Conservation (phyloP, 1,284 basidiomycete species). For the Ustilago vetiveriae region DNA sequence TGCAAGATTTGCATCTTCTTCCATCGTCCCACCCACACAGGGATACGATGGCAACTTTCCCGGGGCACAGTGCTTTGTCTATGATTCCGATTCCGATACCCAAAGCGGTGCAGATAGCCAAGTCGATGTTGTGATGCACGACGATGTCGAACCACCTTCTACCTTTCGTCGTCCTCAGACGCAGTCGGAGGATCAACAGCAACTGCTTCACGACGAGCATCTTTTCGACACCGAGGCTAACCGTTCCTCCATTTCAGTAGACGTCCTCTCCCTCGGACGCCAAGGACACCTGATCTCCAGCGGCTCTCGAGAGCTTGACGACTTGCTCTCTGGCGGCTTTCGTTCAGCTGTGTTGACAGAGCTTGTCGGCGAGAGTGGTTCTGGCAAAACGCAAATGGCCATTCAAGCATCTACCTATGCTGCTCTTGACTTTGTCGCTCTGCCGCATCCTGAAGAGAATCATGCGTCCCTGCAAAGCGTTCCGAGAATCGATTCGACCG, state of each 20-base stretch:
- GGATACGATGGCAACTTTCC: constrained; percentile 45
- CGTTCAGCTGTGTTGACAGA: constrained; percentile 44
- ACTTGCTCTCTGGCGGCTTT: constrained; percentile 45
- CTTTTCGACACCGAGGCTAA: neutral
- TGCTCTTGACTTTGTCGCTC: constrained; percentile 31
- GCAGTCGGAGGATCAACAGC: no score
- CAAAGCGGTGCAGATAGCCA: constrained; percentile 5
- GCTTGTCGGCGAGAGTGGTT: constrained; percentile 57
- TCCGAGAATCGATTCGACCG: neutral
- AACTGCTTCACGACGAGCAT: neutral
- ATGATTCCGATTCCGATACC: constrained; percentile 27
- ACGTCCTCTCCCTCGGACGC: constrained; percentile 23
- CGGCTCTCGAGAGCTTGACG: constrained; percentile 41
- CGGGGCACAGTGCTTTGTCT: constrained; percentile 20
- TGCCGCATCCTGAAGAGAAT: neutral
- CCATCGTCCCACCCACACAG: constrained; percentile 32
- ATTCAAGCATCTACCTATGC: constrained; percentile 48
- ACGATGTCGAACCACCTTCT: constrained; percentile 21
- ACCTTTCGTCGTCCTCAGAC: constrained; percentile 4
- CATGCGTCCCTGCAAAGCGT: no score
- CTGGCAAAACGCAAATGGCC: constrained; percentile 59
- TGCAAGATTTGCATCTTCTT: constrained; percentile 7
- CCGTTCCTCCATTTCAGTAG: neutral
- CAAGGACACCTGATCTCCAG: constrained; percentile 19
- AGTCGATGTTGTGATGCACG: constrained; percentile 10